Evolutionary conservation across 805 yeast species (phyloP).

Genomic region (Scheffersomyces coipomensis): DNA sequence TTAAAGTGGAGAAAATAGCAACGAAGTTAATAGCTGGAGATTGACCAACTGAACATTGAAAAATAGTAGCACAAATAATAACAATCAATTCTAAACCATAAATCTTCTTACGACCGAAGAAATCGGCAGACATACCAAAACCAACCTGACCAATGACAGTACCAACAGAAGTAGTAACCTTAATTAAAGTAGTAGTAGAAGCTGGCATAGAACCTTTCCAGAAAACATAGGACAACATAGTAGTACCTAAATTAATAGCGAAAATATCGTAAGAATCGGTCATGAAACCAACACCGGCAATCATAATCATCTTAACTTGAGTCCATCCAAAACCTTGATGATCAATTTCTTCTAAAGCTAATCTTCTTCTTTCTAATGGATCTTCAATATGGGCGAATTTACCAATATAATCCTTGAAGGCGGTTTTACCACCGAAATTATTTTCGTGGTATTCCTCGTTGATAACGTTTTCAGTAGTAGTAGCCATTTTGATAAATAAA

Average conservation of each 20-base stretch:
- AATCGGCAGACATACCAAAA: conserved; percentile 81
- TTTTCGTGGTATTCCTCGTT: conserved; percentile 1
- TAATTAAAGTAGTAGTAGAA: conserved; percentile 72
- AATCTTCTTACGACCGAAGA: conserved; percentile 79
- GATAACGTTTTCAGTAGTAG: background rate
- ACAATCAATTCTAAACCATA: conserved; percentile 85
- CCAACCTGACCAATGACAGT: conserved; percentile 88
- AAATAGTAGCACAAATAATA: conserved; percentile 75
- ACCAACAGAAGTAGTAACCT: conserved; percentile 91
- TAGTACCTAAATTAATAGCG: conserved; percentile 78
- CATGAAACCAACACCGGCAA: conserved; percentile 91
- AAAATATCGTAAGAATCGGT: conserved; percentile 93
- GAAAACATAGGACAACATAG: conserved; percentile 76
- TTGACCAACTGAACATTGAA: conserved; percentile 72
- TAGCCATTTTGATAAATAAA: background rate
- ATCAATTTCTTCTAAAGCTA: conserved; percentile 82
- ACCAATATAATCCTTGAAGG: conserved; percentile 78
- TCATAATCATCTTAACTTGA: conserved; percentile 75
- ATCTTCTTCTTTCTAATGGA: conserved; percentile 83
- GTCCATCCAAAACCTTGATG: conserved; percentile 80
- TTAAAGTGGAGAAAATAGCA: conserved; percentile 72
- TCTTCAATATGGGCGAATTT: conserved; percentile 81
- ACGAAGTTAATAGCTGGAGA: conserved; percentile 72
- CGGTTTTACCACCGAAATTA: conserved; percentile 71
- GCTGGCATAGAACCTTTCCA: conserved; percentile 66